phyloP scores from a whole-genome alignment of 164 flowering plant species.

The Tetrastigma voinierianum region DNA sequence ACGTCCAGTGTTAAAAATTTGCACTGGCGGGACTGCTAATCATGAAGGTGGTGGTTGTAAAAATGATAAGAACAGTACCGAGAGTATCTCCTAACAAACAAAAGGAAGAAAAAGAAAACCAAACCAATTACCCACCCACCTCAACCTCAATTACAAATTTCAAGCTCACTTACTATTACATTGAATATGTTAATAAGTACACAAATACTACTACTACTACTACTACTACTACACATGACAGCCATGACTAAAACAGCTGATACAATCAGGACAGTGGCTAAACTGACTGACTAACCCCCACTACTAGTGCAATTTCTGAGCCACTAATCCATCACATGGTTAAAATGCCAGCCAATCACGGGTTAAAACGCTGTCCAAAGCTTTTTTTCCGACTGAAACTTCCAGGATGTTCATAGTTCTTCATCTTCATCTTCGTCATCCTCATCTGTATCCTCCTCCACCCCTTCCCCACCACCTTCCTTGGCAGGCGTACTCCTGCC shows the following conservation, averaged over 20 bases:
- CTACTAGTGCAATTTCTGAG: no score
- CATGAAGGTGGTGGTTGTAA: no score
- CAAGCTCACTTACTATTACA: conserved; percentile 11
- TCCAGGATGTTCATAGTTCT: conserved; percentile 47
- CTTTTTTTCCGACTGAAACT: conserved; percentile 64
- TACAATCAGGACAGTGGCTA: background rate
- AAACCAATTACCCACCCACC: background rate
- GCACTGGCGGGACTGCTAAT: no score
- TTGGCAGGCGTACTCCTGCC: conserved; percentile 20
- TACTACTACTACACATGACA: conserved; percentile 21
- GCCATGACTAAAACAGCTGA: conserved; percentile 6
- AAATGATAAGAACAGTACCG: no score
- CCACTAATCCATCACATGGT: conserved; percentile 35
- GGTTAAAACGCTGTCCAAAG: no score
- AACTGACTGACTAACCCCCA: no score
- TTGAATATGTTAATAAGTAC: conserved; percentile 19
- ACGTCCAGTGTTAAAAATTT: no score
- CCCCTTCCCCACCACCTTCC: conserved; percentile 27
- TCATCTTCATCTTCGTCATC: conserved; percentile 26
- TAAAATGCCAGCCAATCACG: no score
- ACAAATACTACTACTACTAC: no score
- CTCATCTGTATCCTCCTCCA: conserved; percentile 23
- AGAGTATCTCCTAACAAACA: no score
- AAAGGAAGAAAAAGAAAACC: no score
- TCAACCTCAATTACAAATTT: background rate